These are phyloP conservation scores for Amborella trichopoda DNA, from an alignment of 164 flowering plant species.

Conservation along the genomic window DNA sequence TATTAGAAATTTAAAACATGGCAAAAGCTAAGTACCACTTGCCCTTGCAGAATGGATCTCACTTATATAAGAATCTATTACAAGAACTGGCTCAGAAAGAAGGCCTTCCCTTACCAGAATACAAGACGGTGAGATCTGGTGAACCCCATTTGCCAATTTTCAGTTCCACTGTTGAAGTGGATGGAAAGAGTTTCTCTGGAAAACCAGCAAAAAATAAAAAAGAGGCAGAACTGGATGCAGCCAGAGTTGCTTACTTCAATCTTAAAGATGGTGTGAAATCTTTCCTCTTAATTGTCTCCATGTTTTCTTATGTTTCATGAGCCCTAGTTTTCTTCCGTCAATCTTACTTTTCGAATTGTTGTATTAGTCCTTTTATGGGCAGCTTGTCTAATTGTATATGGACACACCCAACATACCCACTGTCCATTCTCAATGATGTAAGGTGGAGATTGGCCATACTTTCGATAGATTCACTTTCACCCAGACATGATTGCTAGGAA, in stretches of 20 bases:
- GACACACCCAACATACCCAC: no score
- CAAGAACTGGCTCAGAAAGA: slow-evolving; percentile 45
- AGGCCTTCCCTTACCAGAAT: slow-evolving; percentile 31
- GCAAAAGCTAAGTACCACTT: no score
- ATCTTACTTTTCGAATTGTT: no score
- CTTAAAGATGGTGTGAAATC: slow-evolving; percentile 29
- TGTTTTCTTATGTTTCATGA: not conserved
- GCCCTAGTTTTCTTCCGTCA: not conserved
- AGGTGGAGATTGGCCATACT: no score
- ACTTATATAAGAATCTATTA: slow-evolving; percentile 41
- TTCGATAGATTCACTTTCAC: no score
- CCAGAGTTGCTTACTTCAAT: slow-evolving; percentile 33
- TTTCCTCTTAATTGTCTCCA: not conserved
- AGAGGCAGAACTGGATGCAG: slow-evolving; percentile 51
- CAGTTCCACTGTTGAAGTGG: slow-evolving; percentile 34
- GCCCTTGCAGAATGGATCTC: slow-evolving; percentile 25
- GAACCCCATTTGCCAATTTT: slow-evolving; percentile 22
- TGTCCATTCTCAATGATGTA: no score
- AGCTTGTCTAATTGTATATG: no score
- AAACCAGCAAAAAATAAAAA: slow-evolving; percentile 33
- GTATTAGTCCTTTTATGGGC: no score
- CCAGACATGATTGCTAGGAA: no score
- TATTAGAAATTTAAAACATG: no score
- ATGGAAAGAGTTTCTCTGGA: slow-evolving; percentile 29
- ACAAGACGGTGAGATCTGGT: slow-evolving; percentile 29